Evolutionary conservation across 345 rosid species (phyloP).

Genomic region (Citrus sp.): DNA sequence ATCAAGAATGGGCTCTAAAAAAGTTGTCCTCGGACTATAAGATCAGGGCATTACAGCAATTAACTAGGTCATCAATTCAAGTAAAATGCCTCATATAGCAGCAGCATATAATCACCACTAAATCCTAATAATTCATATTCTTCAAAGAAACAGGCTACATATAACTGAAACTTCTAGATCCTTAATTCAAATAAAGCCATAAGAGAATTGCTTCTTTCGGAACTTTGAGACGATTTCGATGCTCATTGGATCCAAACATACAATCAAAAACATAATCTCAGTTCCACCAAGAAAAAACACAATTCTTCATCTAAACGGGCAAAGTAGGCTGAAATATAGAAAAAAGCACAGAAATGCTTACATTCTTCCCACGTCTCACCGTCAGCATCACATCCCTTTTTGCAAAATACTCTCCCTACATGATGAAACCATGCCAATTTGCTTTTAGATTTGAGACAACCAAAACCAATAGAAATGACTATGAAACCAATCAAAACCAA

Average conservation of each 20-base stretch:
- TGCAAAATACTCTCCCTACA: constrained; percentile 99
- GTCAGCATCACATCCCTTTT: constrained; percentile 81
- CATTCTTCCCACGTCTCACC: constrained; percentile 96
- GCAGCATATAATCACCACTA: neutral
- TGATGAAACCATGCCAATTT: constrained; percentile 14
- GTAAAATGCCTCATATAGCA: neutral
- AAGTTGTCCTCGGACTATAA: neutral
- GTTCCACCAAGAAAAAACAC: neutral
- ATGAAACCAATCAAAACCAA: neutral
- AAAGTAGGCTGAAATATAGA: neutral
- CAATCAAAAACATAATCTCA: neutral
- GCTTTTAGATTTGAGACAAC: constrained; percentile 8
- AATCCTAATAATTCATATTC: neutral
- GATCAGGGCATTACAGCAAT: neutral
- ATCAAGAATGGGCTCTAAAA: neutral
- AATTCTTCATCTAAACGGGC: neutral
- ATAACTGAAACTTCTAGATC: neutral
- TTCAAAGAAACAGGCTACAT: neutral
- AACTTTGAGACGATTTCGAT: neutral
- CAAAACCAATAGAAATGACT: neutral
- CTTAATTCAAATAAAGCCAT: neutral
- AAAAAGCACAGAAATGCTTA: constrained; percentile 38
- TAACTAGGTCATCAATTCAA: neutral
- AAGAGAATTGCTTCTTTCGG: neutral
- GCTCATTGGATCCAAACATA: neutral